Conservation (phyloP, 1,284 basidiomycete species). For the Ustilago bromivora region DNA sequence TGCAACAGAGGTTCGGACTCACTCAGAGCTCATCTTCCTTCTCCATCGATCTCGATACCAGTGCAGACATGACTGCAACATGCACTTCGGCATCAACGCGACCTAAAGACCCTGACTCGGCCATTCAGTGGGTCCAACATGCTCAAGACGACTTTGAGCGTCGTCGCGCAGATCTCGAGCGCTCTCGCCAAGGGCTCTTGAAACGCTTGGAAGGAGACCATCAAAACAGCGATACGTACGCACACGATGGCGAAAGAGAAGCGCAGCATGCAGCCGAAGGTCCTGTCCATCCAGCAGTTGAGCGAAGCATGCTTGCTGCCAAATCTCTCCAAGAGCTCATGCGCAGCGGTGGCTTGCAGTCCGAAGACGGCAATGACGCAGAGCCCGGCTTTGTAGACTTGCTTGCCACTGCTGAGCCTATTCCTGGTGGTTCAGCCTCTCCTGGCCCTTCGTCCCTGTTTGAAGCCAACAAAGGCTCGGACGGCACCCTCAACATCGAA, state of each 20-base stretch:
- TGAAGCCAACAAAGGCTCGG: slow-evolving; percentile 27
- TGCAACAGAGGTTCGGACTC: slow-evolving; percentile 31
- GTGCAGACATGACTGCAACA: neutral
- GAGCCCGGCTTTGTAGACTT: slow-evolving; percentile 26
- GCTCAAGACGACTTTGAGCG: slow-evolving; percentile 50
- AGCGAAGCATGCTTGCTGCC: slow-evolving; percentile 44
- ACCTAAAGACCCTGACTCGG: slow-evolving; percentile 15
- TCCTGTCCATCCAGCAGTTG: slow-evolving; percentile 31
- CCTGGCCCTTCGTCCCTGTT: slow-evolving; percentile 49
- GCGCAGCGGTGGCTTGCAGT: slow-evolving; percentile 34
- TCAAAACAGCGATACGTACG: neutral
- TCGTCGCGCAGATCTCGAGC: slow-evolving; percentile 29
- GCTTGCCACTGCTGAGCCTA: slow-evolving; percentile 31
- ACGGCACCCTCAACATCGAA: slow-evolving; percentile 47
- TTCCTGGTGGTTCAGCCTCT: slow-evolving; percentile 8
- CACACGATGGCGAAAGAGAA: neutral
- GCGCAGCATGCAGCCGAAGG: neutral
- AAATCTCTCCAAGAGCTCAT: slow-evolving; percentile 46
- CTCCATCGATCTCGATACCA: slow-evolving; percentile 11
- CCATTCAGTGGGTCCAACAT: slow-evolving; percentile 37
- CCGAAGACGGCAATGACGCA: slow-evolving; percentile 14
- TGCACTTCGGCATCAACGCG: neutral
- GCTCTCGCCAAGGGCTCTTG: slow-evolving; percentile 20
- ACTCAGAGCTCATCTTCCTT: slow-evolving; percentile 1
- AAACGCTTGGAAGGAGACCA: slow-evolving; percentile 14